phyloP scores from a whole-genome alignment of 108 stramenopile genomes.

The Fistulifera solaris region DNA sequence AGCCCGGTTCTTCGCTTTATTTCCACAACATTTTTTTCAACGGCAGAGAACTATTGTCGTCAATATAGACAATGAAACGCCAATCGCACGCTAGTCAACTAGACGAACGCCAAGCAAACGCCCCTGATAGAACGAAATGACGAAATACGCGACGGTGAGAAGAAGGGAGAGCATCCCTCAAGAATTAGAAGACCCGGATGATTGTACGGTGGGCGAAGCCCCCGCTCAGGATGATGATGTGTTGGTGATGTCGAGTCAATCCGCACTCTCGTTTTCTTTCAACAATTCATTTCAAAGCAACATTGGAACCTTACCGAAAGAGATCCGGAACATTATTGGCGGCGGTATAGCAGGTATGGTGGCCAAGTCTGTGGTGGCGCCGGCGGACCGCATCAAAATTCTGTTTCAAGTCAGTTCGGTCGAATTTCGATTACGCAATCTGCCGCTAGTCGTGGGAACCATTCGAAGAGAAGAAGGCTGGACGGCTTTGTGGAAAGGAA shows the following conservation, averaged over 20 bases:
- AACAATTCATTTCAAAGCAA: slow-evolving; percentile 5
- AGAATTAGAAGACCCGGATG: slow-evolving; percentile 10
- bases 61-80: no score
- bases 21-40: no score
- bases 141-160: no score
- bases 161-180: slow-evolving; percentile 4
- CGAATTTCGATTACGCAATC: slow-evolving; percentile 51
- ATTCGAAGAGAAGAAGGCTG: slow-evolving; percentile 77
- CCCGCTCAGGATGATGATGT: slow-evolving; percentile 1
- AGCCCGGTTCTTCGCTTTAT: no score
- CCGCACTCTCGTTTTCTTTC: not conserved
- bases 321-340: slow-evolving; percentile 60
- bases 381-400: slow-evolving; percentile 86
- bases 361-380: slow-evolving; percentile 84
- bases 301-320: slow-evolving; percentile 45
- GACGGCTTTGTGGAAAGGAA: slow-evolving; percentile 89
- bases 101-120: no score
- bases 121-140: no score
- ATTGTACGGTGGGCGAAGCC: slow-evolving; percentile 1
- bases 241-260: not conserved
- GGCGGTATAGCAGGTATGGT: slow-evolving; percentile 83
- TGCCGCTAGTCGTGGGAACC: slow-evolving; percentile 48
- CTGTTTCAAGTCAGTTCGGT: slow-evolving; percentile 75
- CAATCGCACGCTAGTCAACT: no score
- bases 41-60: no score